Conservation (phyloP, 257 asterid species). For the Capsicum chinense region DNA sequence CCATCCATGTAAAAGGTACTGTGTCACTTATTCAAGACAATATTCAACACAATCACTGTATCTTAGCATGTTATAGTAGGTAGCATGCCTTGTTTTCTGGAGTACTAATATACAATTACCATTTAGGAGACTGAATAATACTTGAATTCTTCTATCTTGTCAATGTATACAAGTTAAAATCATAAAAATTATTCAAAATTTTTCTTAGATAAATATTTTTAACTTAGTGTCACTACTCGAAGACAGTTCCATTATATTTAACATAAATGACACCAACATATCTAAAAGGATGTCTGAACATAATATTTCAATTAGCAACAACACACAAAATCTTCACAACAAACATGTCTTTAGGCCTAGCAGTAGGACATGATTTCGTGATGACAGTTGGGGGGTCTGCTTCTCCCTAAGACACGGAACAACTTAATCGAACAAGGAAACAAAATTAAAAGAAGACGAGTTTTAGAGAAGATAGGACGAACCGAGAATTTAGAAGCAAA, state of each 20-base stretch:
- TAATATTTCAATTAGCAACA: slow-evolving; percentile 88
- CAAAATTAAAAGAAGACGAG: slow-evolving; percentile 46
- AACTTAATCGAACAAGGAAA: slow-evolving; percentile 69
- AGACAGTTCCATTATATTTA: slow-evolving; percentile 84
- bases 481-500: slow-evolving; percentile 71
- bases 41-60: neutral
- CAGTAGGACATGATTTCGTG: slow-evolving; percentile 65
- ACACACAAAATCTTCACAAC: slow-evolving; percentile 84
- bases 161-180: neutral
- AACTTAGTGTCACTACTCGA: slow-evolving; percentile 27
- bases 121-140: neutral
- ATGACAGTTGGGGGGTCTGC: slow-evolving; percentile 72
- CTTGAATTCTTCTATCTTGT: neutral
- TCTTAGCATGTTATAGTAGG: too few species aligned
- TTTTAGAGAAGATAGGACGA: slow-evolving; percentile 71
- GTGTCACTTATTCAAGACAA: neutral
- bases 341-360: slow-evolving; percentile 88
- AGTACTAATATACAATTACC: neutral
- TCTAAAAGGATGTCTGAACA: slow-evolving; percentile 74
- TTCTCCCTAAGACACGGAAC: slow-evolving; percentile 86
- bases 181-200: neutral
- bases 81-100: too few species aligned
- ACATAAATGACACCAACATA: slow-evolving; percentile 96
- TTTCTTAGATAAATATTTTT: neutral
- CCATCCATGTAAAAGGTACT: neutral